These are phyloP conservation scores for Metrosideros polymorpha DNA, from an alignment of 441 rosid genomes.

Conservation along the genomic window DNA sequence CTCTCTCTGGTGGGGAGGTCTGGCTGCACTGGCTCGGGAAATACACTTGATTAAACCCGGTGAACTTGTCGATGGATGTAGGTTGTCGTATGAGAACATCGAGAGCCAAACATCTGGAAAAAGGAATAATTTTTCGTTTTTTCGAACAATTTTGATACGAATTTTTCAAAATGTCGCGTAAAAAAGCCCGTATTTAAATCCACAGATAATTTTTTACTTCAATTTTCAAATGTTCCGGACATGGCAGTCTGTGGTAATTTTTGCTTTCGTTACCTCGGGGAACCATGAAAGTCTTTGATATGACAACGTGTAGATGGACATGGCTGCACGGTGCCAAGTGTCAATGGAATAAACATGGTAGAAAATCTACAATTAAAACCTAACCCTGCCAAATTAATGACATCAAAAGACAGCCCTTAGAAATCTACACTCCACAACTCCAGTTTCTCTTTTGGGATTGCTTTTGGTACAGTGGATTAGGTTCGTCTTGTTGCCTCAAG, in stretches of 20 bases:
- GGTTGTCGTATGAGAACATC: not conserved
- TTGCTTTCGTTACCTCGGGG: not conserved
- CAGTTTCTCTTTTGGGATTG: not conserved
- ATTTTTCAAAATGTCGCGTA: not conserved
- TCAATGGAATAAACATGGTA: not conserved
- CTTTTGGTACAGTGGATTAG: not conserved
- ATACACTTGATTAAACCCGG: no score
- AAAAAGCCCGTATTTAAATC: no score
- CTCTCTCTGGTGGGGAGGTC: no score
- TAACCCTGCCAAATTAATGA: not conserved
- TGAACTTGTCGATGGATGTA: no score
- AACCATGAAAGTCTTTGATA: not conserved
- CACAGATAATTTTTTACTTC: not conserved
- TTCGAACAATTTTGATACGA: no score
- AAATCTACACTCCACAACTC: not conserved
- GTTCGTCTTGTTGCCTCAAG: not conserved
- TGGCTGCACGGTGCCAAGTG: not conserved
- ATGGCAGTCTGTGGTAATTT: not conserved
- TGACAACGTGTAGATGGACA: not conserved
- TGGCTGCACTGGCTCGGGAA: no score
- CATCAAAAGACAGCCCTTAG: not conserved
- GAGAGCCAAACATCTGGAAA: not conserved
- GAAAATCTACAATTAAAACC: not conserved
- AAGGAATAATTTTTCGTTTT: not conserved
- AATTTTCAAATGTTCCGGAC: not conserved